Base-by-base conservation (phyloP, 371 early-diverging fungal genomes). In the Mortierella sp. region DNA sequence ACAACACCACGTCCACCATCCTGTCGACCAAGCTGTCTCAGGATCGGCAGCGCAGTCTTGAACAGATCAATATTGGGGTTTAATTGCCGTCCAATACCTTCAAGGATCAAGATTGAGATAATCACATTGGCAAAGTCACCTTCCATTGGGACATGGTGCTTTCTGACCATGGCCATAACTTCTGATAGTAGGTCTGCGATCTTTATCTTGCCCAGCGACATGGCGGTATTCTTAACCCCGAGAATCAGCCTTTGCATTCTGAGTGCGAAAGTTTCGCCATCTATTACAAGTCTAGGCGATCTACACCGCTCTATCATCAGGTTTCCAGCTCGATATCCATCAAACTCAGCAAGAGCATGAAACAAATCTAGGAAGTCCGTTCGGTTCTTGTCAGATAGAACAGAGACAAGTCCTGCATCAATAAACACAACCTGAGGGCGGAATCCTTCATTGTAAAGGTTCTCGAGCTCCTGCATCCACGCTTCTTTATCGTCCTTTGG, bases 111-210 rank as follows among this genome's bases (percentile, higher is more conserved):
- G 72, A 96, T 93, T 17, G 94, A 91, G 42, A 99, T 93, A 8
- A 94, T 91, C 2, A 98, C 91, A 82, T 97, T 97, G 35, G 93
- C 92, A 87, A 96, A 99, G 61, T 96, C 97, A 0, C 96, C 96
- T 70, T 97, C 98, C 58, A 98, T 84, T 59, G 92, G 91, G 8
- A 98, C 97, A 64, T 94, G 97, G 81, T 99, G 97, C 9, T 88
- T 78, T 13, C 97, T 88, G 4, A 97, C 97, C 90, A 94, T 92
- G 42, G 87, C 82, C 88, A 96, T 91, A 0, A 96, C 96, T 7
- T 87, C 88, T 19, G 81, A 73, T 42, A 99, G 83, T n/a, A 98
- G 83, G 62, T 92, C 91, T 0, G 89, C 90, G 61, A 96, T 93
- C 31, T 89, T 88, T 34, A 98, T 88, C 43, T 92, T 88, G 17